Conservation (phyloP, 495 filamentous ascomycete genomes). For the Venustampulla echinocandica region DNA sequence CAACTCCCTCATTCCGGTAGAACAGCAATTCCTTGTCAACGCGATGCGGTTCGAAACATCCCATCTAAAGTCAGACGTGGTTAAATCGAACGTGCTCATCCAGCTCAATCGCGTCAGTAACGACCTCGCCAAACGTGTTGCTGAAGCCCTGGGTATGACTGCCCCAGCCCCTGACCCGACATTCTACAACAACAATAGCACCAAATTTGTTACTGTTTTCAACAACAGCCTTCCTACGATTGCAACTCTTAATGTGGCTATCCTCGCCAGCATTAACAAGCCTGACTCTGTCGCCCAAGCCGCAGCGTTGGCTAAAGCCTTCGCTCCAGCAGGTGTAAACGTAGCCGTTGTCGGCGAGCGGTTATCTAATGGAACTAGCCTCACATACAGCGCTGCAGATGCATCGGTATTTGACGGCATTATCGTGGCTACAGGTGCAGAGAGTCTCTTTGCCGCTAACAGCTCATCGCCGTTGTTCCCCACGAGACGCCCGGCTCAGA, state of each 20-base stretch:
- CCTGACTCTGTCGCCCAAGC: constrained; percentile 34
- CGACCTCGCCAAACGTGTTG: constrained; percentile 60
- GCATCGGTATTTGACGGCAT: constrained; percentile 66
- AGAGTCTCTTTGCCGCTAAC: constrained; percentile 39
- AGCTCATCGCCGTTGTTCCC: constrained; percentile 52
- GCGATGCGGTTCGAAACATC: constrained; percentile 67
- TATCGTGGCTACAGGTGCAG: constrained; percentile 49
- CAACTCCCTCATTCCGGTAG: constrained; percentile 61
- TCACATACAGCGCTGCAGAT: constrained; percentile 63
- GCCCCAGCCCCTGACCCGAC: constrained; percentile 50
- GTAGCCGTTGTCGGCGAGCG: constrained; percentile 56
- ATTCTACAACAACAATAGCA: constrained; percentile 66
- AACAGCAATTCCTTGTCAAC: constrained; percentile 72
- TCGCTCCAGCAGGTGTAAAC: constrained; percentile 42
- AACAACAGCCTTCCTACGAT: constrained; percentile 47
- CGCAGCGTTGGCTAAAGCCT: constrained; percentile 32
- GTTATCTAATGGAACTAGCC: constrained; percentile 47
- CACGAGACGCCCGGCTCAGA: constrained; percentile 52
- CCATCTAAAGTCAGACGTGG: constrained; percentile 45
- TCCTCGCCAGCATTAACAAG: constrained; percentile 38
- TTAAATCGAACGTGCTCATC: constrained; percentile 54
- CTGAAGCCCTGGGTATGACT: constrained; percentile 48
- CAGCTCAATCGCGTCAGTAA: constrained; percentile 67
- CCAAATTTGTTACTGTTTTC: constrained; percentile 53
- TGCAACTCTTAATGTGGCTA: constrained; percentile 57